Base-by-base conservation (phyloP, 768 basidiomycete species). In the Lanmaoa pseudosensibilis region DNA sequence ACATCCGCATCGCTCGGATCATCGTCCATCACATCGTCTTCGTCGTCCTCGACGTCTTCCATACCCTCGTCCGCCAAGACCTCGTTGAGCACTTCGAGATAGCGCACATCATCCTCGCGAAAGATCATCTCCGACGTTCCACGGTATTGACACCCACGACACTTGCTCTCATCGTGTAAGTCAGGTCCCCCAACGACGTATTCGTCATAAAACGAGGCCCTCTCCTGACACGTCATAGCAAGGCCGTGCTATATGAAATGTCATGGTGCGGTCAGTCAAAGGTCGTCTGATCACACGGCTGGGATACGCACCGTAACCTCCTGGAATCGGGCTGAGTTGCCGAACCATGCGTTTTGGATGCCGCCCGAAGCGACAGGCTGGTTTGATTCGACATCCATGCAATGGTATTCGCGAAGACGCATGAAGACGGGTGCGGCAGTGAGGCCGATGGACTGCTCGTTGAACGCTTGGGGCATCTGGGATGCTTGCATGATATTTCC, bases 351-450 rank as follows among this genome's bases (percentile, higher is more conserved):
- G 11, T 76, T 72, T 44, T 70, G 60, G n/a, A 79, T 59, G 25
- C 76, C 71, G 40, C 79, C 78, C 23, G 68, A 55, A 11, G 59
- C 39, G 3, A 55, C 65, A 2, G 73, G 76, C 33, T 60, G 65
- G 48, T 66, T 72, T 18, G 81, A 78, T 1, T 47, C 38, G 48
- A 69, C 52, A 40, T 81, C 72, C 64, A 77, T 71, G 58, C 77
- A 78, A 50, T 78, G 74, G 49, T 80, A 82, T 65, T 90, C 88
- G 41, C 73, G 69, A 25, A 88, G 69, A 12, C 83, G 77, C 73
- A 89, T 76, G 65, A 79, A 87, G 37, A 87, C 60, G 5, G 86
- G 86, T 23, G 76, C 71, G 54, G 77, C 78, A 5, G 71, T 73
- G 34, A 83, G 65, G 23, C 56, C 66, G 0, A 78, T 55, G 4